Conservation (phyloP, 176 grass and related monocot species). For the Eremochloa ophiuroides region DNA sequence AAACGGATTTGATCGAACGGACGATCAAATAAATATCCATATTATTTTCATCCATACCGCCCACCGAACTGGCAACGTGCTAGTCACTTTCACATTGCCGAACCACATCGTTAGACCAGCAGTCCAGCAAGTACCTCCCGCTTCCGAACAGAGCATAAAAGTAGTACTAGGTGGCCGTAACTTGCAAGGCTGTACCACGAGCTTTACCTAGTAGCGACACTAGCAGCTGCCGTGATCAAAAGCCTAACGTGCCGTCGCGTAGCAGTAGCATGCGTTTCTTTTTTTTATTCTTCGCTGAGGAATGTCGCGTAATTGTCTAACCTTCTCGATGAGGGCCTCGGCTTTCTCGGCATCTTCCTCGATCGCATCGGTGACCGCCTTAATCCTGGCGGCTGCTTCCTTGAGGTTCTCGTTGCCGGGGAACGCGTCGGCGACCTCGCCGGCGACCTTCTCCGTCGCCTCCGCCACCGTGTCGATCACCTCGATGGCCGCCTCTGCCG, state of each 20-base stretch:
- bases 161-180: not conserved
- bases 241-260: not conserved
- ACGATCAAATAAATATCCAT: no score
- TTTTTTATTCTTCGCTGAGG: no score
- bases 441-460: slow-evolving; percentile 48
- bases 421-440: slow-evolving; percentile 34
- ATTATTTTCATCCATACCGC: no score
- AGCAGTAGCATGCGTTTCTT: not conserved
- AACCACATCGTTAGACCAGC: not conserved
- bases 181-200: not conserved
- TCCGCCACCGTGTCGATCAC: slow-evolving; percentile 57
- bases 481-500: slow-evolving; percentile 35
- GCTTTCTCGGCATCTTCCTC: slow-evolving; percentile 53
- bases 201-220: not conserved
- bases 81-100: not conserved
- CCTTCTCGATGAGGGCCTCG: slow-evolving; percentile 52
- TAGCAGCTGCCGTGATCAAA: not conserved
- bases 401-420: slow-evolving; percentile 39
- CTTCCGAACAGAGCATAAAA: not conserved
- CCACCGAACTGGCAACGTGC: not conserved
- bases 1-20: no score
- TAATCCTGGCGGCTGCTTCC: slow-evolving; percentile 45
- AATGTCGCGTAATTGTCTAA: no score
- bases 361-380: slow-evolving; percentile 29
- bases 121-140: slow-evolving; percentile 17